Base-by-base conservation (phyloP, 768 basidiomycete species). In the Daedalea quercina region DNA sequence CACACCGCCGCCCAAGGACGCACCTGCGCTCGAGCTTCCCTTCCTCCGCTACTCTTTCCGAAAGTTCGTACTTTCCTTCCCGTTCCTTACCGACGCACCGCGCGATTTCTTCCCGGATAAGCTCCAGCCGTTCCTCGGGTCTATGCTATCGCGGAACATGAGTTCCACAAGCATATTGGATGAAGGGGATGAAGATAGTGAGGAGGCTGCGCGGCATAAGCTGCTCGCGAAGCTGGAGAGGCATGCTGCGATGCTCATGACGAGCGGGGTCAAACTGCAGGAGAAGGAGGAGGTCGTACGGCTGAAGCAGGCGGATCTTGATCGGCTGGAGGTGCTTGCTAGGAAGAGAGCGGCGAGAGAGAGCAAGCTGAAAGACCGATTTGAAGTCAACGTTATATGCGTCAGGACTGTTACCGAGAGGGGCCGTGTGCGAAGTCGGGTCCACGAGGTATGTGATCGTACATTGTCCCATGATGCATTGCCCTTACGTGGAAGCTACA, bases 31-130 rank as follows among this genome's bases (percentile, higher is more conserved):
- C 51, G 90, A 95, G 69, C 75, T 97, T 20, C 95, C 95, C 2
- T 86, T 99, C 66, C 72, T 97, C 56, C 79, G 84, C 22, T 96
- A 87, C 69, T 77, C 95, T 59, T 94, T 98, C 67, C 84, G 87
- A 50, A 91, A 94, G 67, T 97, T 93, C 64, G 78, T 97, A 54
- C 77, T 97, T 52, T 89, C 94, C 0, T 98, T 99, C 65, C 96
- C 96, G 13, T 96, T 99, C 74, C 83, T 99, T 68, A 81, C 83
- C 45, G 74, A 86, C 1, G 94, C 94, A 0, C 94, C 93, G 0
- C 81, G 86, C 60, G 81, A 90, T 60, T 98, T 99, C 69, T 99
- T 95, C 71, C 84, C 89, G 1, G 82, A 85, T 54, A 98, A 99
- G 68, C 80, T 99, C 2, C 95, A 98, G 70, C 94, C 95, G 0